These are phyloP conservation scores for Diphasiastrum complanatum DNA, from an alignment of 83 land plant species.

Conservation along the genomic window DNA sequence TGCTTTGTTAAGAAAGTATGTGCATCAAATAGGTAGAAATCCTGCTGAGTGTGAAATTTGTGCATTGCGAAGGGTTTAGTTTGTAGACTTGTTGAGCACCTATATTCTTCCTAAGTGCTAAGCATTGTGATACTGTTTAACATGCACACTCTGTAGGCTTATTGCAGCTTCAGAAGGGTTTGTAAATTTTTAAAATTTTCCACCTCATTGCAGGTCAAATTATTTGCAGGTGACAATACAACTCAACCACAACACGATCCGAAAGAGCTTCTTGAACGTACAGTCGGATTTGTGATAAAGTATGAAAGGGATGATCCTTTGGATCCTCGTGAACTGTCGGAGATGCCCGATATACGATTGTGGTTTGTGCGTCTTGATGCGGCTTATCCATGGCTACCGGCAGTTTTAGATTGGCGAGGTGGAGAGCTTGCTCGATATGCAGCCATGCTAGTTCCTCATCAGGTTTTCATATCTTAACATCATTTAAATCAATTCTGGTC, in stretches of 20 bases:
- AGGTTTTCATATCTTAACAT: constrained; percentile 32
- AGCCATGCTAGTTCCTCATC: constrained; percentile 93
- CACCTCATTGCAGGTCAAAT: constrained; percentile 26
- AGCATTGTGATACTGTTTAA: neutral
- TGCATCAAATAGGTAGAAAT: constrained; percentile 26
- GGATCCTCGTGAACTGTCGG: constrained; percentile 77
- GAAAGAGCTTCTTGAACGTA: constrained; percentile 52
- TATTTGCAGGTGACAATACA: constrained; percentile 29
- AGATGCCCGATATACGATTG: constrained; percentile 68
- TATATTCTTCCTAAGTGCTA: neutral
- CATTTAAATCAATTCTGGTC: no score
- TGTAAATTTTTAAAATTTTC: constrained; percentile 3
- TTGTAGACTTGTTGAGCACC: neutral
- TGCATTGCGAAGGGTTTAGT: no score
- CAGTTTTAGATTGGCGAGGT: constrained; percentile 75
- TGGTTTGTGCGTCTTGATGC: constrained; percentile 93
- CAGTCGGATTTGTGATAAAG: constrained; percentile 73
- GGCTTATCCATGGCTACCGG: constrained; percentile 81
- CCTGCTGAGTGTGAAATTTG: no score
- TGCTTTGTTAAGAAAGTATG: constrained; percentile 32
- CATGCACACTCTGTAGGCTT: neutral
- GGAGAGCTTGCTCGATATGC: constrained; percentile 92
- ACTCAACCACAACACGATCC: constrained; percentile 32
- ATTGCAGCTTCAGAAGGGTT: neutral
- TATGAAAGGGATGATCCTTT: constrained; percentile 61